Evolutionary conservation across 495 filamentous ascomycete genomes (phyloP).

Genomic region (Hypoxylon lenormandii): DNA sequence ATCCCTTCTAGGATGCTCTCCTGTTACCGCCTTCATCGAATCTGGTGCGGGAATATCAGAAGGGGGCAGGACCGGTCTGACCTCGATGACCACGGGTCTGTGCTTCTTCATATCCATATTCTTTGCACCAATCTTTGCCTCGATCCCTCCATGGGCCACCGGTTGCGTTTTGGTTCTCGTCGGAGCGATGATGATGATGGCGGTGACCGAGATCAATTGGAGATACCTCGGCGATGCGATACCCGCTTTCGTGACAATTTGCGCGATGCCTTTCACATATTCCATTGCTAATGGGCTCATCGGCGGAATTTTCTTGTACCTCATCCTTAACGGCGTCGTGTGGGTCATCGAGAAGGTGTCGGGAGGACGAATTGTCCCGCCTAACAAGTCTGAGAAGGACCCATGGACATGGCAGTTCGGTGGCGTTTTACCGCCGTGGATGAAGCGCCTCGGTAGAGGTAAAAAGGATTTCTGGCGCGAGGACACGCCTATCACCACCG

Average conservation of each 20-base stretch:
- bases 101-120: conserved; percentile 89
- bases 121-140: conserved; percentile 87
- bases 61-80: conserved; percentile 83
- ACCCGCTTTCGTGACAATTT: conserved; percentile 82
- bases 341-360: conserved; percentile 74
- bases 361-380: conserved; percentile 75
- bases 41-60: conserved; percentile 86
- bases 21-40: conserved; percentile 85
- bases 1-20: conserved; percentile 76
- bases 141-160: conserved; percentile 85
- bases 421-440: conserved; percentile 77
- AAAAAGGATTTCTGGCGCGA: conserved; percentile 76
- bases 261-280: conserved; percentile 88
- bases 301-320: conserved; percentile 78
- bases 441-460: conserved; percentile 68
- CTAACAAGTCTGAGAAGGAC: conserved; percentile 78
- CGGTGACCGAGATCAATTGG: conserved; percentile 85
- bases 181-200: conserved; percentile 80
- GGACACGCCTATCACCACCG: conserved; percentile 39
- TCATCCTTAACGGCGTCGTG: conserved; percentile 71
- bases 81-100: conserved; percentile 77
- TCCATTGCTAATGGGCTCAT: conserved; percentile 82
- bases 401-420: conserved; percentile 78
- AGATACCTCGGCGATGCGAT: conserved; percentile 79
- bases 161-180: conserved; percentile 84